These are phyloP conservation scores for Phaffomyces thermotolerans DNA, from an alignment of 805 yeast species.

Conservation along the genomic window DNA sequence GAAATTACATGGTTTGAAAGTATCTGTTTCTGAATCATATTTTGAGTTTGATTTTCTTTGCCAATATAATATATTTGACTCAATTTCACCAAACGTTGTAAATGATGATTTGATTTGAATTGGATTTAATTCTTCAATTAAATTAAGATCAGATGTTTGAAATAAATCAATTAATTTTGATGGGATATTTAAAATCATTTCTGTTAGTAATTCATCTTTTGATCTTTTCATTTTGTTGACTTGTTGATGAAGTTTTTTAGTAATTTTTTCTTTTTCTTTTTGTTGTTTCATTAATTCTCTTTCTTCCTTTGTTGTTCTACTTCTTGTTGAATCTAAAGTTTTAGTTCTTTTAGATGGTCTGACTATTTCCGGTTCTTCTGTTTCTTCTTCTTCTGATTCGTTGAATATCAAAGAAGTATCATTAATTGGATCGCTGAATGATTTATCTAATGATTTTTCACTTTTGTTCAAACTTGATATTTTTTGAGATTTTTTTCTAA, in stretches of 20 bases:
- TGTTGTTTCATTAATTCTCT: conserved; percentile 5
- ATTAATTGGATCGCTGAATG: conserved; percentile 1
- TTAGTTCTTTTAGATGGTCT: conserved; percentile 1
- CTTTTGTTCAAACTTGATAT: background rate
- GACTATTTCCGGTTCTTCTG: background rate
- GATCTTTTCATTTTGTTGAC: conserved; percentile 34
- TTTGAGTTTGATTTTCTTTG: conserved; percentile 40
- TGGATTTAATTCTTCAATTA: conserved; percentile 21
- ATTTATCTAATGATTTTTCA: background rate
- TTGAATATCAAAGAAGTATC: background rate
- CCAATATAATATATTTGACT: conserved; percentile 34
- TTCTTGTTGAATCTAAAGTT: conserved; percentile 3
- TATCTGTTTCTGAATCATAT: conserved; percentile 41
- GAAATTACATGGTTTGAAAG: conserved; percentile 46
- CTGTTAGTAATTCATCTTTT: conserved; percentile 43
- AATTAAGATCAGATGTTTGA: conserved; percentile 21
- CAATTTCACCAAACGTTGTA: background rate
- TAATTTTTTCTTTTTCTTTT: conserved; percentile 6
- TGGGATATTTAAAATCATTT: conserved; percentile 43
- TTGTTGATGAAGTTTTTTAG: conserved; percentile 20
- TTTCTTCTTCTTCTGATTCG: background rate
- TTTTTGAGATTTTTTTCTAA: background rate
- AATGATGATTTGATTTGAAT: conserved; percentile 28
- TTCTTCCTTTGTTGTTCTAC: conserved; percentile 6
- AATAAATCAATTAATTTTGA: conserved; percentile 15